Conservation (phyloP, 139 green algal genomes). For the Edaphochlamys debaryana region DNA sequence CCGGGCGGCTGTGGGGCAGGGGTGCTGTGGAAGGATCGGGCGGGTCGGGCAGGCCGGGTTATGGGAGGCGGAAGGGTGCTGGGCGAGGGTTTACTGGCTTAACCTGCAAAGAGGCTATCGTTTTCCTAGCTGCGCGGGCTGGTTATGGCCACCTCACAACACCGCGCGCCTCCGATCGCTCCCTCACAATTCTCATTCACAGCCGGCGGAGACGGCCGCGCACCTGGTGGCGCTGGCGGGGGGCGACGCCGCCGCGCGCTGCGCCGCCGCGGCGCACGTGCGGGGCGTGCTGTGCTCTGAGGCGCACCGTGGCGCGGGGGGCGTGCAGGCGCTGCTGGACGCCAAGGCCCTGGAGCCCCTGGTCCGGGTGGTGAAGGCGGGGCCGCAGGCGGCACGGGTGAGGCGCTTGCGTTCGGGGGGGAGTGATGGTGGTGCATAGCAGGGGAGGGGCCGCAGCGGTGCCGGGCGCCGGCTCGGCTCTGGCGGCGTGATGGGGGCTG, state of each 20-base stretch:
- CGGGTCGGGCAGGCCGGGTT: too few species aligned
- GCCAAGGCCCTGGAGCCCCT: neutral
- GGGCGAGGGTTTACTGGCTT: too few species aligned
- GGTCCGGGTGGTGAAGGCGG: neutral
- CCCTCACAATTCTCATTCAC: neutral
- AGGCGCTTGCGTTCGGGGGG: neutral
- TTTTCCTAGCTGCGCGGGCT: neutral
- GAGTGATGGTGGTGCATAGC: neutral
- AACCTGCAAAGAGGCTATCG: neutral
- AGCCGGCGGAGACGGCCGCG: neutral
- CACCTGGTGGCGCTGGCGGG: neutral
- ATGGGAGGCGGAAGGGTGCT: too few species aligned
- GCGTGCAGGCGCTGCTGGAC: slow-evolving; percentile 2
- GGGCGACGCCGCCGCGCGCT: neutral
- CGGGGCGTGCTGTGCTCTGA: neutral
- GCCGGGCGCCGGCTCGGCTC: too few species aligned
- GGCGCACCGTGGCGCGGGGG: neutral
- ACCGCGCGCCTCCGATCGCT: too few species aligned
- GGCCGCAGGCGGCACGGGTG: neutral
- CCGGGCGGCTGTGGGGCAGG: too few species aligned
- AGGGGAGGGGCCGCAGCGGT: neutral
- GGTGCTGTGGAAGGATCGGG: too few species aligned
- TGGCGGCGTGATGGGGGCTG: too few species aligned
- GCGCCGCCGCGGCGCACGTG: neutral
- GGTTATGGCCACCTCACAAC: neutral